phyloP scores from a whole-genome alignment of 306 rosid species.

The Hylodesmum podocarpum region DNA sequence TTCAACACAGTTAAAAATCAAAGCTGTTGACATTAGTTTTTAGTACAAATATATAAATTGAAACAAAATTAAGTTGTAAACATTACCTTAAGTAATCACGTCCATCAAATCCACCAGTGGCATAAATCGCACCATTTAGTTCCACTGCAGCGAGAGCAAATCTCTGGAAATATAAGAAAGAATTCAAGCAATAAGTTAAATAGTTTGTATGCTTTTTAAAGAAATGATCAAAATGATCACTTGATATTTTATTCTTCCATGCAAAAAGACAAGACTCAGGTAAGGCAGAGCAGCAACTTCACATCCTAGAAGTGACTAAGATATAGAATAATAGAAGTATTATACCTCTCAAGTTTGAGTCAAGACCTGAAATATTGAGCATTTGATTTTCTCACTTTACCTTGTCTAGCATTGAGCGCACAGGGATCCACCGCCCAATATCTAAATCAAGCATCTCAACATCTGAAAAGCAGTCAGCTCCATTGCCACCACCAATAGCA shows the following conservation, averaged over 20 bases:
- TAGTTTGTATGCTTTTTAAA: neutral
- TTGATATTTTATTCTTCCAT: neutral
- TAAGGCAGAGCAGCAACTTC: neutral
- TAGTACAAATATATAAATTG: conserved; percentile 9
- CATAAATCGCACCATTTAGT: conserved; percentile 72
- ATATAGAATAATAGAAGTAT: neutral
- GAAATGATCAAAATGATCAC: conserved; percentile 9
- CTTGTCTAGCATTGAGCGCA: conserved; percentile 80
- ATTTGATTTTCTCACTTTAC: conserved; percentile 38
- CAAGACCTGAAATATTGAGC: conserved; percentile 21
- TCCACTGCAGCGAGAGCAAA: conserved; percentile 79
- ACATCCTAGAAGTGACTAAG: conserved; percentile 18
- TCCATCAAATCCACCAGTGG: conserved; percentile 90
- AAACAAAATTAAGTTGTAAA: conserved; percentile 14
- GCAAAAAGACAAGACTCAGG: neutral
- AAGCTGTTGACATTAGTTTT: no score
- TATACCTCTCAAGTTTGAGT: conserved; percentile 16
- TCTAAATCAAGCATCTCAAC: conserved; percentile 96
- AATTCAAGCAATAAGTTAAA: conserved; percentile 9
- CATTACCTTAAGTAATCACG: conserved; percentile 67
- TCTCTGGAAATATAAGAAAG: conserved; percentile 55
- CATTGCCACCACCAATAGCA: conserved; percentile 92
- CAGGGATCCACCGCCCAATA: conserved; percentile 74
- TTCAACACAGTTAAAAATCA: no score
- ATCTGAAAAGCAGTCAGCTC: conserved; percentile 55